phyloP scores from a whole-genome alignment of 23 red algal species.

The Gracilaria domingensis region DNA sequence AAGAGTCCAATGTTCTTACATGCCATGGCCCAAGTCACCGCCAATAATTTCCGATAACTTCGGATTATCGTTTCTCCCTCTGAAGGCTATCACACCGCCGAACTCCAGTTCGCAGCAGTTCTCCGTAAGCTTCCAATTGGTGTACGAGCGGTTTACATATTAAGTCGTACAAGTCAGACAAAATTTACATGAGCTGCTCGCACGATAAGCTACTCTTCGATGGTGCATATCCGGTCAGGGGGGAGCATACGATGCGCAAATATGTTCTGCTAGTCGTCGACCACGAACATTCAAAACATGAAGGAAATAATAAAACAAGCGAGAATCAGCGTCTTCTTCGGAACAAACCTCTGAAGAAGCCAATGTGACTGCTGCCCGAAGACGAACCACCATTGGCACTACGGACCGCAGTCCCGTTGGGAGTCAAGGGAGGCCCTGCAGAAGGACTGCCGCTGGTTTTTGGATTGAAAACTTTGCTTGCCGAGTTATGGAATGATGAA shows the following conservation, averaged over 20 bases:
- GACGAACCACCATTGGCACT: not conserved
- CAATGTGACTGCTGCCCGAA: conserved; percentile 26
- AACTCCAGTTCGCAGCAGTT: not conserved
- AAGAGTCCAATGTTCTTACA: not conserved
- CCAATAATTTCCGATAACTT: not conserved
- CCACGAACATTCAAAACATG: not conserved
- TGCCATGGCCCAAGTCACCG: not conserved
- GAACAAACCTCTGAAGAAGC: conserved; percentile 64
- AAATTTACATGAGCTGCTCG: conserved; percentile 23
- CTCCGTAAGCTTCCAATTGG: not conserved
- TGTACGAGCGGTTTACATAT: not conserved
- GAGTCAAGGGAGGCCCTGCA: not conserved
- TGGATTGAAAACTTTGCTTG: conserved; percentile 53
- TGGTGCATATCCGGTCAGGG: not conserved
- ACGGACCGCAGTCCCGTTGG: conserved; percentile 13
- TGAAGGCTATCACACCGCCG: not conserved
- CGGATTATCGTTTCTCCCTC: not conserved
- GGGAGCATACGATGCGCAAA: not conserved
- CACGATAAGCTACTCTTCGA: not conserved
- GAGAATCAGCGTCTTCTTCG: conserved; percentile 53
- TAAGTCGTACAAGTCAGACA: conserved; percentile 12
- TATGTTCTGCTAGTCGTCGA: too few species aligned
- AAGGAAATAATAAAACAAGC: not conserved
- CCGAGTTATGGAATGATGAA: conserved; percentile 49
- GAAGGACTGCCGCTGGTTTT: conserved; percentile 13